These are phyloP conservation scores for Fusarium sp. DNA, from an alignment of 2,329 filamentous ascomycete genomes.

Conservation along the genomic window DNA sequence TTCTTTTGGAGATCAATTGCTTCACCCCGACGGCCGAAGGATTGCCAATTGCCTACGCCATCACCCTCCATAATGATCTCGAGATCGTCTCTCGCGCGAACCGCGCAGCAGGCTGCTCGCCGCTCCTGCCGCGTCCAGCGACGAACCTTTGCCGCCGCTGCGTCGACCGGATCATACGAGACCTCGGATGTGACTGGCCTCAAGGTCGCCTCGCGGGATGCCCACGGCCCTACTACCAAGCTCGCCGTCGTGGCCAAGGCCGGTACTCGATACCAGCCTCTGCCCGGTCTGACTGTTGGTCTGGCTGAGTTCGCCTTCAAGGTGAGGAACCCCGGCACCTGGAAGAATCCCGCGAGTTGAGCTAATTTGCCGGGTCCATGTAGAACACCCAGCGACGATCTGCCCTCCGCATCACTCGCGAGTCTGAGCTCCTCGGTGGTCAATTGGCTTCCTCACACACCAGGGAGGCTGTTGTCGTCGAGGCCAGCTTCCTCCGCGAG, in stretches of 20 bases:
- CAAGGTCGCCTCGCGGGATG: slow-evolving; percentile 91
- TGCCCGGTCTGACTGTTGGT: slow-evolving; percentile 87
- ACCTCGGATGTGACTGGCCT: slow-evolving; percentile 83
- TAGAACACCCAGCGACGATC: slow-evolving; percentile 89
- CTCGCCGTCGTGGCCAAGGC: slow-evolving; percentile 93
- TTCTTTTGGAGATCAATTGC: slow-evolving; percentile 53
- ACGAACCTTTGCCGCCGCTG: slow-evolving; percentile 66
- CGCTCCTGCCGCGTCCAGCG: slow-evolving; percentile 64
- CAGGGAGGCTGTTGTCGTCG: slow-evolving; percentile 89
- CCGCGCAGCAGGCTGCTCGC: slow-evolving; percentile 65
- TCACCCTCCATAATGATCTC: slow-evolving; percentile 67
- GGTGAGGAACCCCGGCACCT: slow-evolving; percentile 57
- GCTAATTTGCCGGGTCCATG: slow-evolving; percentile 57
- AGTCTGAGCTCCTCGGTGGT: slow-evolving; percentile 93
- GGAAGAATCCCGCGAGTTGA: slow-evolving; percentile 40
- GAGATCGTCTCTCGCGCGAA: slow-evolving; percentile 66
- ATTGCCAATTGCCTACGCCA: slow-evolving; percentile 64
- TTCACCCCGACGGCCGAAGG: slow-evolving; percentile 52
- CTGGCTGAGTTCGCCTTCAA: slow-evolving; percentile 98
- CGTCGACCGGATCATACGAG: slow-evolving; percentile 82
- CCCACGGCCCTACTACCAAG: slow-evolving; percentile 86
- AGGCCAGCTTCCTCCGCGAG: slow-evolving; percentile 93
- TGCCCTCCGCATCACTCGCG: slow-evolving; percentile 89
- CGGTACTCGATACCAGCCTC: slow-evolving; percentile 89
- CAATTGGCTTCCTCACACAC: slow-evolving; percentile 88